These are phyloP conservation scores for Neonectria ditissima DNA, from an alignment of 2,329 filamentous ascomycete species.

Conservation along the genomic window DNA sequence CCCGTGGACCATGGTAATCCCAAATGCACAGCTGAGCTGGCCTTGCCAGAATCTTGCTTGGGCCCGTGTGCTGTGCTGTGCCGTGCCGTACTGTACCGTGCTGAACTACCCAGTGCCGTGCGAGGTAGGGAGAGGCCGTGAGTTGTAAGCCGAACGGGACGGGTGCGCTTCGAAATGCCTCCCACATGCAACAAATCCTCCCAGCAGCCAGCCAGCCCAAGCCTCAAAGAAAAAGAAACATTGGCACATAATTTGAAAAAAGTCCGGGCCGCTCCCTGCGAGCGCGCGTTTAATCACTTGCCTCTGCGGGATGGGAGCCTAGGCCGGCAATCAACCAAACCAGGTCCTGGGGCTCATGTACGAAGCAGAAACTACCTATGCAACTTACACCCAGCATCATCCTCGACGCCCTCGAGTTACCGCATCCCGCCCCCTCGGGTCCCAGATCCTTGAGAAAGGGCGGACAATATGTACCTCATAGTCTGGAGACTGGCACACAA, in stretches of 20 bases:
- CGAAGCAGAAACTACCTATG: conserved; percentile 4
- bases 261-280: conserved; percentile 19
- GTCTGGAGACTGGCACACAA: conserved; percentile 2
- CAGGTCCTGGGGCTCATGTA: conserved; percentile 26
- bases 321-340: conserved; percentile 3
- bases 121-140: not conserved
- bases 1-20: conserved; percentile 6
- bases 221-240: not conserved
- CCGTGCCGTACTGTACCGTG: conserved; percentile 12
- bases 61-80: conserved; percentile 25
- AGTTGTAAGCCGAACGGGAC: not conserved
- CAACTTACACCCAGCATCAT: conserved; percentile 6
- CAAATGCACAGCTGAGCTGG: conserved; percentile 19
- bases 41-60: conserved; percentile 18
- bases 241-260: conserved; percentile 8
- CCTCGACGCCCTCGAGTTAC: conserved; percentile 17
- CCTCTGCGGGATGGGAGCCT: conserved; percentile 14
- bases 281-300: conserved; percentile 19
- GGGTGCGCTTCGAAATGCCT: not conserved
- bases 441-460: conserved; percentile 10
- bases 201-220: not conserved
- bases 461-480: conserved; percentile 24
- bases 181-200: not conserved
- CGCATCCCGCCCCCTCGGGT: conserved; percentile 18
- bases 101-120: conserved; percentile 1